Evolutionary conservation across 1,139 yeast species (phyloP), one percentile per base, ranked within the genome.

Genomic region (Waltiozyma sp.): DNA sequence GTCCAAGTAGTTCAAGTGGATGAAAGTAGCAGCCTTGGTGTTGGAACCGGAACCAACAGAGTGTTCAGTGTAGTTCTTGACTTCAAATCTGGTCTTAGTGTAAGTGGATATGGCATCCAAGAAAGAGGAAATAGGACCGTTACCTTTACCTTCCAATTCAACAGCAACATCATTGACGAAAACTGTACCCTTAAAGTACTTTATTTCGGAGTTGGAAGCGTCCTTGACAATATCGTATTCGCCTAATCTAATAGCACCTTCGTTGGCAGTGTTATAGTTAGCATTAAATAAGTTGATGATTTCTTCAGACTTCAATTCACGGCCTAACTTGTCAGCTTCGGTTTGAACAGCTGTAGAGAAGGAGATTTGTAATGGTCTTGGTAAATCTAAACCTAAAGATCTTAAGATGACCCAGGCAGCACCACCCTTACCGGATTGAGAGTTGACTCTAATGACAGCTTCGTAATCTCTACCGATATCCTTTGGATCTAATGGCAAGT

Each of bases 351-450:
- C 72, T 50, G 75, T 77, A 24, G 96, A 88, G 65, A 88, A 91
- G 46, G 85, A 87, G 41, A 89, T 84, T 68, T 91, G 98, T 61
- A 91, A 70, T 43, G 80, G 82, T 64, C 97, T 80, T 49, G 98
- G 98, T 55, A 91, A 73, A 58, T 91, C 97, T 49, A 91, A 74
- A 52, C 89, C 96, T 60, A 91, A 72, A 50, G 84, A 76, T 59
- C 94, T 78, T 57, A 88, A 74, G 58, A 91, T 83, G 52, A 91
- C 84, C 96, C 97, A 91, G 28, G 97, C 95, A 26, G 97, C 95
- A 61, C 97, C 97, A 60, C 97, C 97, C 68, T 91, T 91, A 59
- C 98, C 98, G 24, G 95, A 83, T 70, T 91, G 97, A 11, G 96
- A 88, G 70, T 91, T 91, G 65, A 91, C 97, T 64, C 98, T 79